A percentile compares a stretch with the other conserved stretches of the same genome.
Conservation (phyloP, 2,329 filamentous ascomycete genomes). For the Trichophyton mentagrophytes region DNA sequence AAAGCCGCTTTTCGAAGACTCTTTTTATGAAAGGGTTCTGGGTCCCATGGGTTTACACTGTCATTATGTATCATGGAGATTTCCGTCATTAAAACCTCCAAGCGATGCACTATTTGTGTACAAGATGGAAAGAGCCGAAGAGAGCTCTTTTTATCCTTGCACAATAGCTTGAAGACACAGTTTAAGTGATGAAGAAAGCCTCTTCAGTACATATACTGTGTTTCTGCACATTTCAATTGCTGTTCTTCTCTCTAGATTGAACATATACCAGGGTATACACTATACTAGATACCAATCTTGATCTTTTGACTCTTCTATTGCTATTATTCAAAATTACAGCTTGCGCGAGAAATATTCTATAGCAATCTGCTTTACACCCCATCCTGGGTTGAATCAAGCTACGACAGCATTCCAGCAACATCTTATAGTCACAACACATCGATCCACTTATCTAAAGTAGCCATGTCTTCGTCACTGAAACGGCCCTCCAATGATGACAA, state of each 20-base stretch:
- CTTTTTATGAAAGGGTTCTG: neutral
- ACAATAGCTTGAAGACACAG: neutral
- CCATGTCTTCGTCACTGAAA: neutral
- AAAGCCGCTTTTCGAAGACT: neutral
- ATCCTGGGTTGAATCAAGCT: neutral
- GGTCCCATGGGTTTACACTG: neutral
- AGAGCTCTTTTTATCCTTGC: neutral
- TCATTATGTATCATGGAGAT: neutral
- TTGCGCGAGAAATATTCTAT: neutral
- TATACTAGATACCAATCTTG: neutral
- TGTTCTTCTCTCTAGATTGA: neutral
- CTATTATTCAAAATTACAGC: neutral
- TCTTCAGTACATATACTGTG: neutral
- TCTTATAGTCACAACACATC: neutral
- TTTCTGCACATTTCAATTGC: neutral
- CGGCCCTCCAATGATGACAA: neutral
- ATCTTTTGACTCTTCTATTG: neutral
- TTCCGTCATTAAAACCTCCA: neutral
- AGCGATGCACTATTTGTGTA: neutral
- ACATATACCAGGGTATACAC: neutral
- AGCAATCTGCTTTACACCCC: neutral
- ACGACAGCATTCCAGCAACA: neutral
- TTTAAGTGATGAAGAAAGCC: neutral
- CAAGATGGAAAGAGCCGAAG: neutral
- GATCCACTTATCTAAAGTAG: neutral